Conservation (phyloP, 2,329 filamentous ascomycete species). For the Diaporthe helianthi region DNA sequence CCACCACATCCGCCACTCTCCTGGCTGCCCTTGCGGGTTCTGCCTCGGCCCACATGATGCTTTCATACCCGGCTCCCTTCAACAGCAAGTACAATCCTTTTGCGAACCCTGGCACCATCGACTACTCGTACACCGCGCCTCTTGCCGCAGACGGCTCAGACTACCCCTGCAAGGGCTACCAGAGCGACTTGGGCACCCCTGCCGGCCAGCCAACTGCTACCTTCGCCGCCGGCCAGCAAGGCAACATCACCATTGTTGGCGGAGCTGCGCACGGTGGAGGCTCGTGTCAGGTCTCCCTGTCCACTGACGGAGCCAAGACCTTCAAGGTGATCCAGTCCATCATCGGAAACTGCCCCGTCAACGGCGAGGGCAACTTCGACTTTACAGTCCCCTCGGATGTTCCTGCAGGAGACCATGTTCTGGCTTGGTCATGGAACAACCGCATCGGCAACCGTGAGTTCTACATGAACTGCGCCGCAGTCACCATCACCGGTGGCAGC, state of each 20-base stretch:
- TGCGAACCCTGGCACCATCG: slow-evolving; percentile 54
- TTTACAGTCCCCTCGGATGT: slow-evolving; percentile 73
- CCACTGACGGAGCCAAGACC: slow-evolving; percentile 72
- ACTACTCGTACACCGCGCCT: slow-evolving; percentile 77
- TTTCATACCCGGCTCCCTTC: slow-evolving; percentile 60
- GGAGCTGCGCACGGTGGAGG: slow-evolving; percentile 72
- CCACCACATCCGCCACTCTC: slow-evolving; percentile 41
- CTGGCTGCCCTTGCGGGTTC: slow-evolving; percentile 51
- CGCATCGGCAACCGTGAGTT: slow-evolving; percentile 79
- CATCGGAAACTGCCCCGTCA: slow-evolving; percentile 60
- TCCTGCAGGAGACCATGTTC: slow-evolving; percentile 65
- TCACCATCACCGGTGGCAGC: slow-evolving; percentile 61
- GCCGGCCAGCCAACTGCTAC: slow-evolving; percentile 62
- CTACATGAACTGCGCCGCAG: slow-evolving; percentile 85
- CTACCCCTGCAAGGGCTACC: slow-evolving; percentile 78
- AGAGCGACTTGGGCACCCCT: slow-evolving; percentile 54
- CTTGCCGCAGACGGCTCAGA: slow-evolving; percentile 66
- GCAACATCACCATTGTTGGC: slow-evolving; percentile 70
- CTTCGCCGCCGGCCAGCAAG: slow-evolving; percentile 67
- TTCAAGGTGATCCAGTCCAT: slow-evolving; percentile 73
- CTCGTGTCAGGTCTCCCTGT: slow-evolving; percentile 78
- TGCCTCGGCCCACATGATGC: slow-evolving; percentile 63
- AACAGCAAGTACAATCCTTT: slow-evolving; percentile 60
- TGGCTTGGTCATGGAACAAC: slow-evolving; percentile 84
- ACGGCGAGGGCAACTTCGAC: slow-evolving; percentile 58